A percentile compares a stretch with the other conserved stretches of the same genome.
phyloP scores from a whole-genome alignment of 345 rosid genomes.

The Eucalyptus sp. region DNA sequence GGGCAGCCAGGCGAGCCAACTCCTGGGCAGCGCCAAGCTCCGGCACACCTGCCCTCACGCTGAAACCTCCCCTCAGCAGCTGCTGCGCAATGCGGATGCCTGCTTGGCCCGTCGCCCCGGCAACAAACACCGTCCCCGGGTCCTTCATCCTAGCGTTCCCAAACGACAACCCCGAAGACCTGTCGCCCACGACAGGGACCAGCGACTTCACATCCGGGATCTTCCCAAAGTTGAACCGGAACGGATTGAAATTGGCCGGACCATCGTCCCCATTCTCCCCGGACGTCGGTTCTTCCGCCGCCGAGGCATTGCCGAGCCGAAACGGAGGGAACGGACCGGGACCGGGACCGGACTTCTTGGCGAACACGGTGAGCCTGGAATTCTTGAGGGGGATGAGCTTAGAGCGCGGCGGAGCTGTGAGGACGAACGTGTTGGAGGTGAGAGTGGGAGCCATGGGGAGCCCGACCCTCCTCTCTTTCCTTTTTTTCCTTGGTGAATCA shows the following conservation, averaged over 20 bases:
- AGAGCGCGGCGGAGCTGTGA: conserved; percentile 28
- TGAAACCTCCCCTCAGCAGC: conserved; percentile 68
- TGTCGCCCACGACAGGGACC: conserved; percentile 38
- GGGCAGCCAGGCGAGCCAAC: conserved; percentile 70
- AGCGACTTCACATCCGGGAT: conserved; percentile 47
- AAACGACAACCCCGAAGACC: conserved; percentile 46
- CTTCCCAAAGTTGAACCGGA: conserved; percentile 52
- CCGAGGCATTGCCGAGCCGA: conserved; percentile 35
- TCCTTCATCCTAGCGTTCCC: conserved; percentile 62
- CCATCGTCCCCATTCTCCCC: conserved; percentile 18
- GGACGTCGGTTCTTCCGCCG: conserved; percentile 2
- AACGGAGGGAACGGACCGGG: conserved; percentile 15
- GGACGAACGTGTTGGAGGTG: conserved; percentile 57
- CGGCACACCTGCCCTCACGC: conserved; percentile 86
- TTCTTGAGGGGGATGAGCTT: conserved; percentile 17
- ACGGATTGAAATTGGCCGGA: conserved; percentile 31
- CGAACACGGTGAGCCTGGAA: conserved; percentile 32
- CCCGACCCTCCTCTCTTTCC: background rate
- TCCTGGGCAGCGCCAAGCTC: conserved; percentile 82
- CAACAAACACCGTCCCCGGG: conserved; percentile 73
- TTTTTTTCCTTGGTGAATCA: background rate
- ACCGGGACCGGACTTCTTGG: conserved; percentile 32
- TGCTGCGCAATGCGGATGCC: conserved; percentile 75
- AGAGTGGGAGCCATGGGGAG: conserved; percentile 35
- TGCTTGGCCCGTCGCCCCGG: conserved; percentile 91